Percentiles rank a stretch among this genome's conserved stretches.
Evolutionary conservation across 2,329 filamentous ascomycete species (phyloP).

Genomic region (Anisogramma anomala): DNA sequence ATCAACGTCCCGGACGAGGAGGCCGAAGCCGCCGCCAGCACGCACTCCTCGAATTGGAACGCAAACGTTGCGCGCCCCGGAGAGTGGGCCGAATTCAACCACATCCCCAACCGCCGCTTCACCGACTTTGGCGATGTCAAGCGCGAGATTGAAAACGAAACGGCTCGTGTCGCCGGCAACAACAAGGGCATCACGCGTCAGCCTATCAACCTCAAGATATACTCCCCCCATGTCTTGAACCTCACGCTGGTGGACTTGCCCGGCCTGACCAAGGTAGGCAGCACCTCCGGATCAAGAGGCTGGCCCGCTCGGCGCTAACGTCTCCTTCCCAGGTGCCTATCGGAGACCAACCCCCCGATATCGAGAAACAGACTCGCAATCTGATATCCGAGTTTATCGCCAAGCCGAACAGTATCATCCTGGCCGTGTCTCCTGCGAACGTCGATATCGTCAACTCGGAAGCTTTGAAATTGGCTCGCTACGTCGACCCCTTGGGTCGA

Average conservation of each 20-base stretch:
- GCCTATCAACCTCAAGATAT: constrained; percentile 96
- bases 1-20: constrained; percentile 87
- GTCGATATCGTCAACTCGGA: constrained; percentile 98
- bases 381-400: constrained; percentile 99
- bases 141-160: constrained; percentile 94
- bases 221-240: constrained; percentile 95
- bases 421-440: constrained; percentile 93
- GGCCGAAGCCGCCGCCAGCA: constrained; percentile 21
- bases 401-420: constrained; percentile 95
- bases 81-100: constrained; percentile 98
- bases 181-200: constrained; percentile 95
- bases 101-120: constrained; percentile 96
- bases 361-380: constrained; percentile 90
- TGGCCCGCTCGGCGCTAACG: background rate
- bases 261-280: constrained; percentile 58
- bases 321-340: constrained; percentile 61
- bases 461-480: constrained; percentile 86
- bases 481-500: constrained; percentile 95
- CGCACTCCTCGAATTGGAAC: constrained; percentile 12
- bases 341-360: constrained; percentile 91
- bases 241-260: constrained; percentile 93
- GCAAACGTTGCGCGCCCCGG: constrained; percentile 55
- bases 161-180: constrained; percentile 87
- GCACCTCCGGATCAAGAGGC: no score
- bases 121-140: constrained; percentile 97